Conservation (phyloP, 1,284 basidiomycete species). For the Retiboletus flavoniger region DNA sequence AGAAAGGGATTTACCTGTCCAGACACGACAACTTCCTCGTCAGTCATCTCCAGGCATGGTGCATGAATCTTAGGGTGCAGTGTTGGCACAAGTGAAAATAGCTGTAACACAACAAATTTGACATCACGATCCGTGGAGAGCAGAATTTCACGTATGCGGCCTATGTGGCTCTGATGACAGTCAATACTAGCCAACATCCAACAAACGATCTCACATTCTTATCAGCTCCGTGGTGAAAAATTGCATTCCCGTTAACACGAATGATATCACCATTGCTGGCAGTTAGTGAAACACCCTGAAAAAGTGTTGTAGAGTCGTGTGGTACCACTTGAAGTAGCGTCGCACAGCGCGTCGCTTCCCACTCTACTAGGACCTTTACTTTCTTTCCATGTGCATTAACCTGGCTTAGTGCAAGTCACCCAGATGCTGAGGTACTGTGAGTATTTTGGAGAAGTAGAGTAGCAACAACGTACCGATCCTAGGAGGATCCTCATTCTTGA, state of each 20-base stretch:
- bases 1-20: neutral
- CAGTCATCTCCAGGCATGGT: neutral
- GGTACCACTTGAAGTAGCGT: neutral
- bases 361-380: neutral
- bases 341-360: neutral
- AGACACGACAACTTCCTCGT: neutral
- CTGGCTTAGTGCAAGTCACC: neutral
- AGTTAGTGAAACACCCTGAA: neutral
- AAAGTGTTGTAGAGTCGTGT: neutral
- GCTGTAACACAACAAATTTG: neutral
- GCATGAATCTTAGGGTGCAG: neutral
- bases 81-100: neutral
- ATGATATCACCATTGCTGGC: neutral
- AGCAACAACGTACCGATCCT: neutral
- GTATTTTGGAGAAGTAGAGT: neutral
- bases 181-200: neutral
- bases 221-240: neutral
- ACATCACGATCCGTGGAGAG: neutral
- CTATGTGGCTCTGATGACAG: neutral
- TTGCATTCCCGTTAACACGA: neutral
- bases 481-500: neutral
- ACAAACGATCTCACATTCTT: neutral
- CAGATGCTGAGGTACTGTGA: neutral
- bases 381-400: neutral
- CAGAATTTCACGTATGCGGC: neutral